These are phyloP conservation scores for Asclepias syriaca DNA, from an alignment of 257 asterid genomes.

Conservation along the genomic window DNA sequence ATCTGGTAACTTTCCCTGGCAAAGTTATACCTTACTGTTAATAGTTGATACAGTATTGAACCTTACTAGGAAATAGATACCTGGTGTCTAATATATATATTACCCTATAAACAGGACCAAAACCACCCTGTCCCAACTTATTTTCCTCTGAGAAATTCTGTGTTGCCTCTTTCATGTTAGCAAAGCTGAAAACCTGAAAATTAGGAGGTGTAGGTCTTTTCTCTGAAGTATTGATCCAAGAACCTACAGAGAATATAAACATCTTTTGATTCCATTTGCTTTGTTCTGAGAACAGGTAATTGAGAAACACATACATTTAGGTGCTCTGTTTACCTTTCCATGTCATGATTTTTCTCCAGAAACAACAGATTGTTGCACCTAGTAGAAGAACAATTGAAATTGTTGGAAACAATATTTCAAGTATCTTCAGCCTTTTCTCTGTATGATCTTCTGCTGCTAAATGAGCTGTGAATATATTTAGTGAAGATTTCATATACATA, in stretches of 20 bases:
- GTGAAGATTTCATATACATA: neutral
- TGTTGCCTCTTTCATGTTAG: conserved; percentile 25
- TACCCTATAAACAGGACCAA: conserved; percentile 42
- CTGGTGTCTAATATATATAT: neutral
- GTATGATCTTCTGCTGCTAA: conserved; percentile 14
- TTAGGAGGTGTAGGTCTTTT: conserved; percentile 8
- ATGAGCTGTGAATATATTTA: conserved; percentile 18
- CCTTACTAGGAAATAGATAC: too few species aligned
- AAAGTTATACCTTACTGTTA: neutral
- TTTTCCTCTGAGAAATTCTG: conserved; percentile 23
- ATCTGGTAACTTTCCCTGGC: conserved; percentile 26
- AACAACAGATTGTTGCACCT: conserved; percentile 15
- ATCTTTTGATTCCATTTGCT: too few species aligned
- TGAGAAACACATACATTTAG: neutral
- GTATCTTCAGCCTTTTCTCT: conserved; percentile 2
- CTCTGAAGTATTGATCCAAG: conserved; percentile 7
- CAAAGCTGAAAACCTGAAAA: conserved; percentile 22
- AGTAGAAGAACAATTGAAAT: conserved; percentile 18
- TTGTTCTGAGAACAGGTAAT: too few species aligned
- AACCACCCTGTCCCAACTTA: conserved; percentile 38
- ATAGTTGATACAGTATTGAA: neutral
- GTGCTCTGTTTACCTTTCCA: conserved; percentile 14
- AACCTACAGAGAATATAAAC: conserved; percentile 1
- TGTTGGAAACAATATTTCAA: conserved; percentile 17
- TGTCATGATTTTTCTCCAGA: conserved; percentile 13